phyloP scores from a whole-genome alignment of 2,329 filamentous ascomycete species.

The Hypoxylon sp. region DNA sequence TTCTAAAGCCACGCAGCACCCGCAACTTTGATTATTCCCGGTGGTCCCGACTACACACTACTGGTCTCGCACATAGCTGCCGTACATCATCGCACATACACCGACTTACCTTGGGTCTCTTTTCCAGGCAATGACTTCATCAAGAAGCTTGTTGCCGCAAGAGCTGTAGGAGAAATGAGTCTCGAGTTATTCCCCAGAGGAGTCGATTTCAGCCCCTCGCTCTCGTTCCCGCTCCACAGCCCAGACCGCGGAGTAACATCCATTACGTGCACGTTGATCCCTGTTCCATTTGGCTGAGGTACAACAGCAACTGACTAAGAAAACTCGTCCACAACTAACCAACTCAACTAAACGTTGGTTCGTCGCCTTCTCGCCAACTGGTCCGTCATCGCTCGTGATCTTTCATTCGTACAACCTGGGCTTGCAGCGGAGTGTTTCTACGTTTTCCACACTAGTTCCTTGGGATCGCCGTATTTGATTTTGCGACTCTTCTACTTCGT shows the following conservation, averaged over 20 bases:
- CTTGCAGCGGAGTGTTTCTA: slow-evolving; percentile 24
- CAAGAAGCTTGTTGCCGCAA: slow-evolving; percentile 17
- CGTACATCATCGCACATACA: slow-evolving; percentile 28
- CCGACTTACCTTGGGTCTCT: slow-evolving; percentile 18
- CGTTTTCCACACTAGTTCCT: slow-evolving; percentile 17
- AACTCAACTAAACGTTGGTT: slow-evolving; percentile 17
- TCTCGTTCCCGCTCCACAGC: slow-evolving; percentile 13
- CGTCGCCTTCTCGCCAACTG: slow-evolving; percentile 21
- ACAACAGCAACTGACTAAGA: slow-evolving; percentile 31
- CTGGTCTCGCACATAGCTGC: slow-evolving; percentile 25
- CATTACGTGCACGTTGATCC: slow-evolving; percentile 35
- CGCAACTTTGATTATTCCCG: slow-evolving; percentile 40
- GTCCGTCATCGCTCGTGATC: slow-evolving; percentile 26
- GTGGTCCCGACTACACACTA: slow-evolving; percentile 33
- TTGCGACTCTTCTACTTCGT: slow-evolving; percentile 24
- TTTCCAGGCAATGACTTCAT: slow-evolving; percentile 31
- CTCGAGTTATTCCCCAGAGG: slow-evolving; percentile 24
- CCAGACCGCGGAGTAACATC: slow-evolving; percentile 30
- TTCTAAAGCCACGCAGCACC: slow-evolving; percentile 22
- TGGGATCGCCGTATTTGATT: slow-evolving; percentile 3
- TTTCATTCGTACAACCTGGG: slow-evolving; percentile 29
- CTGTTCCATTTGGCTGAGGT: slow-evolving; percentile 30
- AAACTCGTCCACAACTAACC: slow-evolving; percentile 19
- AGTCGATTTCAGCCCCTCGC: slow-evolving; percentile 27
- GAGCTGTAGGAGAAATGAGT: slow-evolving; percentile 28